phyloP scores from a whole-genome alignment of 2,329 filamentous ascomycete genomes.

The Teratosphaeria destructans region DNA sequence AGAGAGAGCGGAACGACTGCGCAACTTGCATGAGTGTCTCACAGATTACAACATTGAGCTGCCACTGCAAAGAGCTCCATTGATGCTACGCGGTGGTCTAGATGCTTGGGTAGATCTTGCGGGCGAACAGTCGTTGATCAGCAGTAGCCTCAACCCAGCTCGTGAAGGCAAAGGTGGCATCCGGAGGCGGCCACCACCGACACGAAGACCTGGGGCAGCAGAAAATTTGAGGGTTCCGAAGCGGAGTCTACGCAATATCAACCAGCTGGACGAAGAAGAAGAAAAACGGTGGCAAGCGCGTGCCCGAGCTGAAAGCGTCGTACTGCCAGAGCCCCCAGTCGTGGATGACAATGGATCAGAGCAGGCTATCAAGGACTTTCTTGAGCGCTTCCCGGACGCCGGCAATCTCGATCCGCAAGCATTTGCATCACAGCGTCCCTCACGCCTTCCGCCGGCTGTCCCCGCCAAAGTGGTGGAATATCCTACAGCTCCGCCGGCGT shows the following conservation, averaged over 20 bases:
- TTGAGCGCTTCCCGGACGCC: conserved; percentile 68
- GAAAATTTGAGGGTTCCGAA: conserved; percentile 44
- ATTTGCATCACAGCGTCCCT: conserved; percentile 32
- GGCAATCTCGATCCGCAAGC: conserved; percentile 47
- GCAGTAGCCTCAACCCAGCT: conserved; percentile 41
- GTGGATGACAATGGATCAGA: conserved; percentile 28
- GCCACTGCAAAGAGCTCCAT: conserved; percentile 60
- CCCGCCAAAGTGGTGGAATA: conserved; percentile 15
- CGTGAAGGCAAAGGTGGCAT: conserved; percentile 30
- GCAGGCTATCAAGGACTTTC: conserved; percentile 61
- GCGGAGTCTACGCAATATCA: conserved; percentile 48
- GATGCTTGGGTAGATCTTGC: conserved; percentile 81
- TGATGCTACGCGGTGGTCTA: conserved; percentile 70
- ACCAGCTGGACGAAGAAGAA: conserved; percentile 70
- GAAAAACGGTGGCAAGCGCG: conserved; percentile 70
- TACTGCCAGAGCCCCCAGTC: conserved; percentile 23
- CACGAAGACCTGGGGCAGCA: conserved; percentile 31
- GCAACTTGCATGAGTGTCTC: conserved; percentile 67
- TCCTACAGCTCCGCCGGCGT: conserved; percentile 23
- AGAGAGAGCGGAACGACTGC: conserved; percentile 31
- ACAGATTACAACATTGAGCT: conserved; percentile 74
- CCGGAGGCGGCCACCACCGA: conserved; percentile 42
- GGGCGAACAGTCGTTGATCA: conserved; percentile 54
- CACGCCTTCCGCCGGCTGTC: conserved; percentile 25
- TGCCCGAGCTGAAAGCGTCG: conserved; percentile 56